Base-by-base conservation (phyloP, 192 early-diverging fungal species). In the Phycomyces nitens region DNA sequence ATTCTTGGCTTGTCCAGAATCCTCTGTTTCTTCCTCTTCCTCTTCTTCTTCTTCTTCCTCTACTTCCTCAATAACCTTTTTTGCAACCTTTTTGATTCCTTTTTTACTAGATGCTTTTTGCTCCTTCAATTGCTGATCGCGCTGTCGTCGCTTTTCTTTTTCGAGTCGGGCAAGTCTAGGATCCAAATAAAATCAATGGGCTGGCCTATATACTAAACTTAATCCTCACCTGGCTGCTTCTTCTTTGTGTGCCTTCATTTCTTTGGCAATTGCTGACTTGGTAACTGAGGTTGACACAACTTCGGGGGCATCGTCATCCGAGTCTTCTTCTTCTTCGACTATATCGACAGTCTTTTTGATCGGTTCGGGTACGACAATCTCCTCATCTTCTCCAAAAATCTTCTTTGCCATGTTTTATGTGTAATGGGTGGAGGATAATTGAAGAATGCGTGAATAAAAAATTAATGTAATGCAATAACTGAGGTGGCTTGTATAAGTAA, bases 261-360 rank as follows among this genome's bases (percentile, higher is more conserved):
- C 58, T n/a, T 62, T 27, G 3, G 52, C 21, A 39, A 64, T 51
- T 15, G 52, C 27, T 14, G 43, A 39, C 54, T 61, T 71, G 0
- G 64, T 54, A 34, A 44, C 53, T 1, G 60, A 44, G 21, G 62
- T 66, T 1, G 74, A 76, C n/a, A 76, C 44, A 51, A 60, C 65
- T 51, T 71, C 69, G 47, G 74, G 74, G 20, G 74, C 74, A 26
- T 66, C 68, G 43, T 71, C 69, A 58, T 76, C 74, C 12, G 59
- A 64, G 47, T 70, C 69, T 51, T 62, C 57, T 5, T 62, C 44
- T 22, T 56, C 34, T 22, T 47, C 16, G 27, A 55, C 20, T 11
- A 53, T 15, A 4, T 62, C 41, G 14, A 18, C 26, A 8, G 42
- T 18, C 14, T 58, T 38, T 6, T 56, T 42, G 20, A 39, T 27